These are phyloP conservation scores for Polyplosphaeria fusca DNA, from an alignment of 495 filamentous ascomycete genomes.

Conservation along the genomic window DNA sequence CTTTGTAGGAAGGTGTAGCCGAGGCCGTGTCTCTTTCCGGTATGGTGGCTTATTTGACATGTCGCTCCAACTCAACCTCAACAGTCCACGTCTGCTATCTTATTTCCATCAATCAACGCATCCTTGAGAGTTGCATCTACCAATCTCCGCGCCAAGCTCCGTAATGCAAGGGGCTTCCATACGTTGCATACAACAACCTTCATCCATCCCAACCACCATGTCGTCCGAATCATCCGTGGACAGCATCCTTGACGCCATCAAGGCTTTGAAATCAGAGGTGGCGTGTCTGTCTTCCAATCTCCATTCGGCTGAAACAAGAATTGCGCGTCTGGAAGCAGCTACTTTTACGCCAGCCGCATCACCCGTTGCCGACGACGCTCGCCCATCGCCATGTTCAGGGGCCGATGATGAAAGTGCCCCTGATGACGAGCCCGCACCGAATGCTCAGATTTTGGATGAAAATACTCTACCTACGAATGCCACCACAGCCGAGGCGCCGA, in stretches of 20 bases:
- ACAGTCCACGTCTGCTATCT: too few relatives aligned
- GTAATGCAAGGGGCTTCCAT: not conserved
- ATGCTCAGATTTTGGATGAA: not conserved
- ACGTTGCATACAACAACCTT: not conserved
- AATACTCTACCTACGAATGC: not conserved
- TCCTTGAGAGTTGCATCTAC: not conserved
- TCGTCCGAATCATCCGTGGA: conserved; percentile 1
- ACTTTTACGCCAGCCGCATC: not conserved
- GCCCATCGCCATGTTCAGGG: not conserved
- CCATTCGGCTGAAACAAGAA: conserved; percentile 1
- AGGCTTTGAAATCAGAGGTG: conserved; percentile 3
- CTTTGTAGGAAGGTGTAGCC: not conserved
- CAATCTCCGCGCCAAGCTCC: not conserved
- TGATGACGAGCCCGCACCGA: not conserved
- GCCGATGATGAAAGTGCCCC: too few relatives aligned
- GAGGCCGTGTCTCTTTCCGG: too few relatives aligned
- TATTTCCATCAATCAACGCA: not conserved
- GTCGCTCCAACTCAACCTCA: too few relatives aligned
- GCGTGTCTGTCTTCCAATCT: conserved; percentile 1
- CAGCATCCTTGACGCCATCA: conserved; percentile 3
- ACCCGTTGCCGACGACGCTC: not conserved
- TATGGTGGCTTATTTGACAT: too few relatives aligned
- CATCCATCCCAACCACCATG: not conserved
- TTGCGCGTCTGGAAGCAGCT: conserved; percentile 9
- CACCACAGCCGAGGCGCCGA: not conserved